phyloP scores from a whole-genome alignment of 2,329 filamentous ascomycete genomes.

The Fusarium chaquense region DNA sequence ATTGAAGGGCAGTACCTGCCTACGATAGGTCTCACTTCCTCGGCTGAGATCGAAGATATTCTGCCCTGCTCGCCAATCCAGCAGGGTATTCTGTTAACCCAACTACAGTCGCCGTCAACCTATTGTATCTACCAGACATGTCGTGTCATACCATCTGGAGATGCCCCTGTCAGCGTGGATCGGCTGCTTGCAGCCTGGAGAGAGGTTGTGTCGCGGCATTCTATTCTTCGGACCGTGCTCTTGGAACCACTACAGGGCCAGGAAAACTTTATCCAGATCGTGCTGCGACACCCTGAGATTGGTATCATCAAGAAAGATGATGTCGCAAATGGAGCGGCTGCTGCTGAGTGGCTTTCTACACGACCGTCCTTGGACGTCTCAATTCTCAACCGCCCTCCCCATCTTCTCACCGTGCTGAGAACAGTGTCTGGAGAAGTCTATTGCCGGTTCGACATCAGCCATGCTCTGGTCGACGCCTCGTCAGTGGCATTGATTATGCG shows the following conservation, averaged over 20 bases:
- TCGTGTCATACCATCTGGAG: not conserved
- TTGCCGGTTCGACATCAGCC: conserved; percentile 1
- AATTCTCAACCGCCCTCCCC: not conserved
- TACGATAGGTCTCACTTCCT: not conserved
- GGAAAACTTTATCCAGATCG: conserved; percentile 1
- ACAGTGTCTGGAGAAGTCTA: not conserved
- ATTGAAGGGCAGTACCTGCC: conserved; percentile 6
- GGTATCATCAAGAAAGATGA: not conserved
- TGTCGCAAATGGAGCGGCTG: not conserved
- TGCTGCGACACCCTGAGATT: not conserved
- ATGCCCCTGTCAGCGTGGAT: not conserved
- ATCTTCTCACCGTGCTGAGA: not conserved
- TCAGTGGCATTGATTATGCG: conserved; percentile 1
- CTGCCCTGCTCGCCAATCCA: conserved; percentile 7
- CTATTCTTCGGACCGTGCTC: not conserved
- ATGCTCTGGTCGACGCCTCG: conserved; percentile 1
- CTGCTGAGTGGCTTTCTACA: conserved; percentile 2
- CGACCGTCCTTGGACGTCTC: not conserved
- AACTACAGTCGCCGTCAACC: conserved; percentile 2
- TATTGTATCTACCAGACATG: conserved; percentile 5
- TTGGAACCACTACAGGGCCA: not conserved
- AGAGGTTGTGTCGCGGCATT: conserved; percentile 1
- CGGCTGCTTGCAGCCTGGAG: not conserved
- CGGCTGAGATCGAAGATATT: not conserved
- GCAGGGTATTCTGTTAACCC: conserved; percentile 1